Evolutionary conservation across 257 asterid species (phyloP), one percentile per base, ranked within the genome.

Genomic region (Rhazya stricta): DNA sequence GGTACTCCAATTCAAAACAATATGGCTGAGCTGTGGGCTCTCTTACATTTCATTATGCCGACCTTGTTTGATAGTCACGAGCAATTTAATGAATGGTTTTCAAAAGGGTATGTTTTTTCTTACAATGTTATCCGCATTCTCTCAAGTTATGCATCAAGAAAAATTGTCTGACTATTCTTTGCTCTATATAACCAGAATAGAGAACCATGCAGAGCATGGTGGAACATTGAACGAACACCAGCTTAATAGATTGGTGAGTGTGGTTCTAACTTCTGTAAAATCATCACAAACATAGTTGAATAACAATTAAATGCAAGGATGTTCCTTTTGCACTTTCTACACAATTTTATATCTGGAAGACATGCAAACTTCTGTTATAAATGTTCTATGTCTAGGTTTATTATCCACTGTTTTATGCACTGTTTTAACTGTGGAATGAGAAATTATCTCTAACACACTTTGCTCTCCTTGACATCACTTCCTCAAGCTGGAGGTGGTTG

Each of bases 191-290:
- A 78, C 88, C 89, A 95, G 99, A 85, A 92, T 95, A 66, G 99
- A 95, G 92, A 89, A 96, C 85, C 99, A 95, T 57, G 99, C 99
- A 45, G 99, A 95, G 88, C 99, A 95, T 83, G 99, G 99, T 70
- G 99, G 99, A 80, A 90, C 96, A 30, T 83, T 95, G 76, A 95
- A 95, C 23, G 99, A 92, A 85, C 99, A 94, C 86, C 99, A 94
- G 88, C 97, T 95, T 23, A 95, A 81, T 81, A 90, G 99, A 78
- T 87, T 95, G 97, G 99, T 95, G 83, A 92, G 97, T 75, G 63
- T 29, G 8, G 68, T 81, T 73, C 74, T 54, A 30, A 11, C 60
- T 37, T 76, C 54, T 29, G 60, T 21, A 18, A 72, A 56, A 29
- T 65, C 6, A 54, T 30, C 18, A 53, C 30, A n/a, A 56, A 50